A percentile compares a stretch with the other conserved stretches of the same genome.
phyloP scores from a whole-genome alignment of 2,329 filamentous ascomycete genomes.

The Madurella fahalii region DNA sequence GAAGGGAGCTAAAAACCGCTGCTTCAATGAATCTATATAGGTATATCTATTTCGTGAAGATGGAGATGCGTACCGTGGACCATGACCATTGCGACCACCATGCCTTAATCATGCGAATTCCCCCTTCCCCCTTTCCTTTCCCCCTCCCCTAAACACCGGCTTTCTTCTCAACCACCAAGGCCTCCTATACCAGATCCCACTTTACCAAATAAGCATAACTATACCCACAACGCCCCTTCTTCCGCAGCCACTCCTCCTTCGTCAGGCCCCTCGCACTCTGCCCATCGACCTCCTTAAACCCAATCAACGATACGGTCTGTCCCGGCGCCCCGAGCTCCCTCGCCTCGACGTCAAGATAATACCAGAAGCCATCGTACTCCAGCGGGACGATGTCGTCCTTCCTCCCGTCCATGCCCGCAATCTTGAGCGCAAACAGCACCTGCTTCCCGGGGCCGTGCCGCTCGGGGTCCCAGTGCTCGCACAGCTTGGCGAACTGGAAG shows the following conservation, averaged over 20 bases:
- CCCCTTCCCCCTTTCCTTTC: too few relatives aligned
- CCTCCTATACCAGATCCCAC: conserved; percentile 46
- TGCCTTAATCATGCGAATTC: not conserved
- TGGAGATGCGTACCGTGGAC: not conserved
- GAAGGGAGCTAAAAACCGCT: not conserved
- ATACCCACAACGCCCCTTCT: conserved; percentile 43
- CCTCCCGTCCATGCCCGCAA: conserved; percentile 62
- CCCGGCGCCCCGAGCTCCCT: conserved; percentile 64
- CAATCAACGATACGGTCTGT: conserved; percentile 61
- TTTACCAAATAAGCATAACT: conserved; percentile 41
- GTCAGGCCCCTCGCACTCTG: conserved; percentile 46
- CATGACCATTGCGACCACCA: too few relatives aligned
- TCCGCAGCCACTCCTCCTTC: conserved; percentile 43
- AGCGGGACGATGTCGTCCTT: conserved; percentile 67
- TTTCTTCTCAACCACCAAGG: not conserved
- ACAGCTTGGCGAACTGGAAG: conserved; percentile 77
- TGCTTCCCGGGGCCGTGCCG: conserved; percentile 63
- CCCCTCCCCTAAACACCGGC: not conserved
- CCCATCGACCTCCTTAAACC: conserved; percentile 48
- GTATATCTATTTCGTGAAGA: not conserved
- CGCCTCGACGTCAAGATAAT: conserved; percentile 72
- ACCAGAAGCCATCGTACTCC: conserved; percentile 72
- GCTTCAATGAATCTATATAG: not conserved
- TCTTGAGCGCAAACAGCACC: conserved; percentile 65
- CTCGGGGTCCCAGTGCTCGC: conserved; percentile 77